Percentiles rank a stretch among this genome's conserved stretches.
These are phyloP conservation scores for Vigna angularis DNA, from an alignment of 306 rosid species.

Conservation along the genomic window DNA sequence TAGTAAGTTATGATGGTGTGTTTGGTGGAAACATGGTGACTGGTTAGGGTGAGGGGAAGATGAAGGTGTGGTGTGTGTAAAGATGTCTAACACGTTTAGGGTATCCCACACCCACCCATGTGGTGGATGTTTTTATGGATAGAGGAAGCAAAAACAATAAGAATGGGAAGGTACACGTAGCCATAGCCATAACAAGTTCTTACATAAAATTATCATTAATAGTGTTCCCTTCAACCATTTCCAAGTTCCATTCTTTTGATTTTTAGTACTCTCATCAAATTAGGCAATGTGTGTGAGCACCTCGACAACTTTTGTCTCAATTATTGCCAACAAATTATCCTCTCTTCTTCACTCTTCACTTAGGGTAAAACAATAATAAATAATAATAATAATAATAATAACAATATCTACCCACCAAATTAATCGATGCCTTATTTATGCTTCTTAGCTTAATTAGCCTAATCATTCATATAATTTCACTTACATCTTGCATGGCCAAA, in stretches of 20 bases:
- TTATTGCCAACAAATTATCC: slow-evolving; percentile 41
- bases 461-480: slow-evolving; percentile 6
- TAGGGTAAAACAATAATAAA: not conserved
- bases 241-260: not conserved
- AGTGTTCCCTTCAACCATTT: not conserved
- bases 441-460: slow-evolving; percentile 17
- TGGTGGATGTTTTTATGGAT: slow-evolving; percentile 36
- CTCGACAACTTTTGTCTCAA: slow-evolving; percentile 50
- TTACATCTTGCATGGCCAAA: not conserved
- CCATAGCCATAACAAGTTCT: slow-evolving; percentile 24
- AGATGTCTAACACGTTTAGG: slow-evolving; percentile 21
- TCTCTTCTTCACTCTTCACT: slow-evolving; percentile 22
- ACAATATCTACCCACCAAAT: not conserved
- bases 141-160: slow-evolving; percentile 24
- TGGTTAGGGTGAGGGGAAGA: slow-evolving; percentile 5
- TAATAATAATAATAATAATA: too few species aligned
- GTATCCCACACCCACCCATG: slow-evolving; percentile 40
- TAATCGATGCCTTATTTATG: slow-evolving; percentile 21
- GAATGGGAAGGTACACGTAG: slow-evolving; percentile 38
- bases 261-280: slow-evolving; percentile 37
- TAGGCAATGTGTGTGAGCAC: slow-evolving; percentile 43
- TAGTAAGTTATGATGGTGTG: too few species aligned
- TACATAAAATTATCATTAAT: slow-evolving; percentile 49
- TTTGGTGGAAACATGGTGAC: slow-evolving; percentile 30
- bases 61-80: not conserved